Conservation (phyloP, 2,329 filamentous ascomycete genomes). For the Lecanicillium sp. region DNA sequence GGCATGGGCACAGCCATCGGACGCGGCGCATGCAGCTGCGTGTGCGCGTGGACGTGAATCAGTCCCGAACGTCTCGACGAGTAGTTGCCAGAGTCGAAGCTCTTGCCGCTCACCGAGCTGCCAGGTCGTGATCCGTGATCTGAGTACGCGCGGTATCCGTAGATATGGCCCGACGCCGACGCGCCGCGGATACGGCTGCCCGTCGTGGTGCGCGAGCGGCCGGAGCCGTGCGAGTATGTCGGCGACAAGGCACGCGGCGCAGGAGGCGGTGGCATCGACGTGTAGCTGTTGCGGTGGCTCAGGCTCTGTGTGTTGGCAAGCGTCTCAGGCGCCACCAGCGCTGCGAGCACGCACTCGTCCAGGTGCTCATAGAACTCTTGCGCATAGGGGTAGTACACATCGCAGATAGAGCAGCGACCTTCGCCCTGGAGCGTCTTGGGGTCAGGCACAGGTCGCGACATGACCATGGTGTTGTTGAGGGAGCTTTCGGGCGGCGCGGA, state of each 20-base stretch:
- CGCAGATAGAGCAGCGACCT: conserved; percentile 82
- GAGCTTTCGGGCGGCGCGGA: neutral
- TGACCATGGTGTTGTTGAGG: neutral
- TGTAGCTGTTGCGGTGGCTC: neutral
- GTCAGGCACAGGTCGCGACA: conserved; percentile 8
- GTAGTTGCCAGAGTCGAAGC: conserved; percentile 8
- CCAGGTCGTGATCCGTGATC: conserved; percentile 6
- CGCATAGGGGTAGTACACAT: conserved; percentile 69
- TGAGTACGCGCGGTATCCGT: conserved; percentile 4
- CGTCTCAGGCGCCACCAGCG: conserved; percentile 41
- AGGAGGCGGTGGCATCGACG: conserved; percentile 6
- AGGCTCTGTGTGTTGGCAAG: neutral
- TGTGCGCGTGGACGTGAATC: conserved; percentile 11
- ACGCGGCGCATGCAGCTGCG: conserved; percentile 10
- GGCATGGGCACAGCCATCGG: conserved; percentile 9
- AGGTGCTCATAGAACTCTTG: conserved; percentile 98
- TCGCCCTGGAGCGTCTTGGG: conserved; percentile 10
- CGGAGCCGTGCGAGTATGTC: neutral
- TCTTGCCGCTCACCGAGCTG: conserved; percentile 2
- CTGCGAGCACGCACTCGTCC: conserved; percentile 58
- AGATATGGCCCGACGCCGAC: neutral
- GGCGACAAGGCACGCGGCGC: neutral
- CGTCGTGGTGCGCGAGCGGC: conserved; percentile 1
- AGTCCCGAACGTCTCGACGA: neutral
- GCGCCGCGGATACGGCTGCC: conserved; percentile 1